These are phyloP conservation scores for Hamamelis virginiana DNA, from an alignment of 164 flowering plant species.

Conservation along the genomic window DNA sequence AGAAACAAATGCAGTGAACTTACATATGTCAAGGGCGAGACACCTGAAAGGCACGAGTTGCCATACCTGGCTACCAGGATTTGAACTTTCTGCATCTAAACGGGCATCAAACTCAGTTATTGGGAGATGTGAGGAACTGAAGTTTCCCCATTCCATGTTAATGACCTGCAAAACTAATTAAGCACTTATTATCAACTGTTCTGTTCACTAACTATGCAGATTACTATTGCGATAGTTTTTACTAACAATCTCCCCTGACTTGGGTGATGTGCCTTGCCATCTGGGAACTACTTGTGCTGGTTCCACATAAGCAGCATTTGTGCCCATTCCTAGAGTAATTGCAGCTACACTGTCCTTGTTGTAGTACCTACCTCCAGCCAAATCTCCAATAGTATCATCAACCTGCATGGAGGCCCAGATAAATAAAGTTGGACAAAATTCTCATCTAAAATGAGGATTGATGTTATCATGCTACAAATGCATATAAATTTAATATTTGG, in stretches of 20 bases:
- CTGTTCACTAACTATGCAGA: neutral
- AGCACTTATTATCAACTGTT: neutral
- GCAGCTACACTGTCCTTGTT: constrained; percentile 44
- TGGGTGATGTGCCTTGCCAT: constrained; percentile 27
- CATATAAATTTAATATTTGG: neutral
- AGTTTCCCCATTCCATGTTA: constrained; percentile 59
- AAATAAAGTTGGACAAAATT: too few relatives aligned
- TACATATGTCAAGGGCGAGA: neutral
- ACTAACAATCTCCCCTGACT: constrained; percentile 45
- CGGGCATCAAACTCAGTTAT: constrained; percentile 48
- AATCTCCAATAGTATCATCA: constrained; percentile 49
- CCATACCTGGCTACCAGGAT: constrained; percentile 53
- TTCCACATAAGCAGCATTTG: constrained; percentile 60
- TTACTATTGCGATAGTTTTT: neutral
- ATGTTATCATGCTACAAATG: neutral
- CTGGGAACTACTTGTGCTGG: constrained; percentile 25
- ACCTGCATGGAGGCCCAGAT: constrained; percentile 34
- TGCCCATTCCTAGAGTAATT: constrained; percentile 46
- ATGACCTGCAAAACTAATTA: constrained; percentile 39
- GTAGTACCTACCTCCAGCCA: constrained; percentile 61
- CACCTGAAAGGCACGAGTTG: neutral
- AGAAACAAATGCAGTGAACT: neutral
- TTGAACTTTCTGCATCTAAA: constrained; percentile 55
- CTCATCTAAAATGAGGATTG: neutral
- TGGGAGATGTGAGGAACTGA: constrained; percentile 48